Conservation (phyloP, 176 grass and related monocot genomes). For the Alloteropsis semialata region DNA sequence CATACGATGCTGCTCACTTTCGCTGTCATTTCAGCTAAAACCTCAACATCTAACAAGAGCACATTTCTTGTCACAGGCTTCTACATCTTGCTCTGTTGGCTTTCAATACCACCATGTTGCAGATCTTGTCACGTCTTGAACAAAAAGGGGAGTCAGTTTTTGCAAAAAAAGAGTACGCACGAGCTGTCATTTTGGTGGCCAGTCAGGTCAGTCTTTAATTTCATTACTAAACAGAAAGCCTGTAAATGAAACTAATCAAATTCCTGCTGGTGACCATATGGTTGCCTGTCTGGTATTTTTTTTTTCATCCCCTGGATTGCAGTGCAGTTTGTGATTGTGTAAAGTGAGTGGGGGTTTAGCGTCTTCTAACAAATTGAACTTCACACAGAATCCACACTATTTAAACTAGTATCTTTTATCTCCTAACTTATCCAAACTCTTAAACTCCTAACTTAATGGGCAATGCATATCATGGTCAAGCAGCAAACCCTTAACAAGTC, state of each 20-base stretch:
- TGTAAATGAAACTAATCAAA: not conserved
- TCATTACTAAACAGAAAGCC: slow-evolving; percentile 14
- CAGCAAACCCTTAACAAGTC: not conserved
- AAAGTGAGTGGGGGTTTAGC: not conserved
- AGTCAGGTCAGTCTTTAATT: slow-evolving; percentile 79
- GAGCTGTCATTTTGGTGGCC: slow-evolving; percentile 80
- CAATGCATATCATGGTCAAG: not conserved
- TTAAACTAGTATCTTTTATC: not conserved
- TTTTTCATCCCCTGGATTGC: not conserved
- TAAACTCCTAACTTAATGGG: not conserved
- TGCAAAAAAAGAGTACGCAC: slow-evolving; percentile 76
- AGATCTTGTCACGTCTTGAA: slow-evolving; percentile 49
- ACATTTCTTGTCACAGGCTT: slow-evolving; percentile 56
- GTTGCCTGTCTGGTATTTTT: not conserved
- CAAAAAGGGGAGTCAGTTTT: slow-evolving; percentile 49
- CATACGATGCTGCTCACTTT: not conserved
- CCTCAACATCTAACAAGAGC: slow-evolving; percentile 22
- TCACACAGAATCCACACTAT: not conserved
- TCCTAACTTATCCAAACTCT: not conserved
- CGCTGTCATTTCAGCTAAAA: not conserved
- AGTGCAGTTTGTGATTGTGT: not conserved
- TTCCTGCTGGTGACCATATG: not conserved
- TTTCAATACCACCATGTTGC: slow-evolving; percentile 51
- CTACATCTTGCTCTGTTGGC: slow-evolving; percentile 65
- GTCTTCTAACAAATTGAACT: slow-evolving; percentile 11